Conservation (phyloP, 2,329 filamentous ascomycete species). For the Myotisia sp. region DNA sequence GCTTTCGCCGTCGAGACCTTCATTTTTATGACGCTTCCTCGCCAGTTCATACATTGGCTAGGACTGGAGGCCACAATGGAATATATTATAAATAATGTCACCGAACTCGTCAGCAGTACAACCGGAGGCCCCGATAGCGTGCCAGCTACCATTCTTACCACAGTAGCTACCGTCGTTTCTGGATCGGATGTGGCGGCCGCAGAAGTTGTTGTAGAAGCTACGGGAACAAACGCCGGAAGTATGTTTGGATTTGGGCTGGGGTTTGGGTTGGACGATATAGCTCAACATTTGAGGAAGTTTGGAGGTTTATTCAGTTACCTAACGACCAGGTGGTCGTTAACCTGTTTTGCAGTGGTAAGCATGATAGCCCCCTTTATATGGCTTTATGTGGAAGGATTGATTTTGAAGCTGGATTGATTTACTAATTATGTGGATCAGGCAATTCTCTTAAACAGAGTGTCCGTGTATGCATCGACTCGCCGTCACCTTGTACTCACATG, state of each 20-base stretch:
- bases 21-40: constrained; percentile 11
- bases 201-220: constrained; percentile 12
- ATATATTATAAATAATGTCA: constrained; percentile 6
- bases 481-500: constrained; percentile 63
- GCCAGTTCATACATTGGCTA: constrained; percentile 7
- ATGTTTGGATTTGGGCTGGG: constrained; percentile 14
- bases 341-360: constrained; percentile 62
- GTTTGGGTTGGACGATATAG: constrained; percentile 29
- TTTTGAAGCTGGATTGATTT: too few species aligned
- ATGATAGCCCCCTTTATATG: too few species aligned
- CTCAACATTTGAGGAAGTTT: constrained; percentile 49
- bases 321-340: constrained; percentile 82
- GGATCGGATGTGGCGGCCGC: constrained; percentile 4
- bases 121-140: too few species aligned
- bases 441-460: constrained; percentile 75
- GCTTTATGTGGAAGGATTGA: too few species aligned
- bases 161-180: too few species aligned
- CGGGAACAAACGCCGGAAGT: constrained; percentile 20
- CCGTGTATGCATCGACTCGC: constrained; percentile 83
- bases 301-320: constrained; percentile 81
- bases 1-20: constrained; percentile 13
- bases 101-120: constrained; percentile 2
- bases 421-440: constrained; percentile 36
- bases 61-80: constrained; percentile 8
- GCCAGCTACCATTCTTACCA: too few species aligned